These are phyloP conservation scores for Rosa persica DNA, from an alignment of 306 rosid genomes.

Conservation along the genomic window DNA sequence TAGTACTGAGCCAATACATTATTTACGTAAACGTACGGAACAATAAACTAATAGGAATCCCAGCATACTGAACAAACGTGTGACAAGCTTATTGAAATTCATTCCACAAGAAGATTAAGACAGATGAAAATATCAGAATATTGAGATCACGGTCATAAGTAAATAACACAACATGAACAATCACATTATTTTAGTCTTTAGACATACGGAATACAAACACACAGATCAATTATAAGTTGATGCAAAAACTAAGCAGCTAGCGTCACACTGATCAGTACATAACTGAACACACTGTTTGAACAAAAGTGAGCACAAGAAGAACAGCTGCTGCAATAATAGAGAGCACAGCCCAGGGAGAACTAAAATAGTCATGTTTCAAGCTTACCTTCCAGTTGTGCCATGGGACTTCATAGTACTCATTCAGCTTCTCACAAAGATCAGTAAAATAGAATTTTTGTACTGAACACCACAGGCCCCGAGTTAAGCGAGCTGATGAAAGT, in stretches of 20 bases:
- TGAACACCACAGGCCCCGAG: slow-evolving; percentile 18
- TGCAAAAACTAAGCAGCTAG: background rate
- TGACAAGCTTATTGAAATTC: no score
- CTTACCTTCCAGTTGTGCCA: slow-evolving; percentile 25
- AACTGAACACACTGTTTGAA: background rate
- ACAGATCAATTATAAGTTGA: no score
- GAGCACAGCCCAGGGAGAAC: slow-evolving; percentile 14
- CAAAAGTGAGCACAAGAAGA: background rate
- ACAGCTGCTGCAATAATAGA: background rate
- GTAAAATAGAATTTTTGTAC: background rate
- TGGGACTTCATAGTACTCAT: background rate
- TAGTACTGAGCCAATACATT: no score
- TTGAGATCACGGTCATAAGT: no score
- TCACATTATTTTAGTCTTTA: no score
- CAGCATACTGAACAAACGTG: no score
- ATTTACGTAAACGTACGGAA: no score
- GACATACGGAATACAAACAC: background rate
- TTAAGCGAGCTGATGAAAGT: slow-evolving; percentile 4
- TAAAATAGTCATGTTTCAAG: slow-evolving; percentile 21
- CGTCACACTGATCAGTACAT: no score
- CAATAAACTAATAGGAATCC: no score
- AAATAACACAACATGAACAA: no score
- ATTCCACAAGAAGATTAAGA: no score
- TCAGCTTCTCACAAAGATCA: slow-evolving; percentile 10
- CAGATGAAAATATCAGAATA: no score